phyloP scores from a whole-genome alignment of 345 rosid genomes.

The Aquilaria malaccensis region DNA sequence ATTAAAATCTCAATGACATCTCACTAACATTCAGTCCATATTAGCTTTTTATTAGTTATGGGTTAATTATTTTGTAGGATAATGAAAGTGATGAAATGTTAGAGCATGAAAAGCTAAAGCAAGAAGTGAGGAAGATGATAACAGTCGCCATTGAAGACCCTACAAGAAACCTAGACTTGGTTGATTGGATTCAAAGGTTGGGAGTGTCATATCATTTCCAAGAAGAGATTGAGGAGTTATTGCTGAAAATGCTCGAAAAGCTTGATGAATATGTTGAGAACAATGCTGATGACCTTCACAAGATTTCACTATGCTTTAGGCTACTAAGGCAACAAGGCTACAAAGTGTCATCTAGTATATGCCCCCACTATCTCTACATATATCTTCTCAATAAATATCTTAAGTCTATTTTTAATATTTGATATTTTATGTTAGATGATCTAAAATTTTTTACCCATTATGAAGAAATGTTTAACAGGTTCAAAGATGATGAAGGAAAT shows the following conservation, averaged over 20 bases:
- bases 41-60: no score
- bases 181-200: conserved; percentile 27
- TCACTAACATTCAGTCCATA: no score
- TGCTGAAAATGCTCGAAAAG: conserved; percentile 2
- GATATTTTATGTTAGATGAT: no score
- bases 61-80: background rate
- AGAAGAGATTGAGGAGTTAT: conserved; percentile 19
- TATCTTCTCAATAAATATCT: background rate
- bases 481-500: conserved; percentile 13
- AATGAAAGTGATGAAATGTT: background rate
- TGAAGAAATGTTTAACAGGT: conserved; percentile 23
- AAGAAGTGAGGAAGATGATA: conserved; percentile 12
- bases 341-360: conserved; percentile 17
- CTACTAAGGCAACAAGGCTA: conserved; percentile 27
- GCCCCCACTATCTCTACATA: no score
- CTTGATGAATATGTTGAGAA: background rate
- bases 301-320: conserved; percentile 22
- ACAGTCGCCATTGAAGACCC: background rate
- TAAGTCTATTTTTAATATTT: no score
- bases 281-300: conserved; percentile 13
- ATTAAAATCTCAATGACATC: no score
- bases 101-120: conserved; percentile 12
- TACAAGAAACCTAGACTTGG: conserved; percentile 6
- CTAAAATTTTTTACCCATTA: no score
- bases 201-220: conserved; percentile 45